Evolutionary conservation across 2,329 filamentous ascomycete species (phyloP), one percentile per base, ranked within the genome.

Genomic region (Mycosphaerella sp.): DNA sequence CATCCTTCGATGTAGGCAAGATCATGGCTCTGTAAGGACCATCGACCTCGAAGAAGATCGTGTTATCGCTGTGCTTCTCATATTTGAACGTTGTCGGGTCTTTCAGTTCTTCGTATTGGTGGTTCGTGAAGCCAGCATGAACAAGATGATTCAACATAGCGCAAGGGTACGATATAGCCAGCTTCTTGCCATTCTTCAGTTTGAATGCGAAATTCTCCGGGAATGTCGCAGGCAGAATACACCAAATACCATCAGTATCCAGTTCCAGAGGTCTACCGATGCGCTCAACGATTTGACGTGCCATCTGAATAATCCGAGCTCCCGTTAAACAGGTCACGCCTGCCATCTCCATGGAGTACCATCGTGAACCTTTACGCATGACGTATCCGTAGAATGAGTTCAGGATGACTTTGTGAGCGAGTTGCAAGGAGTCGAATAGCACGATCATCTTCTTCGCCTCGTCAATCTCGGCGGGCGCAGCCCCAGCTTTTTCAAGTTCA

Each of bases 301-400:
- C 94, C 79, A 98, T 83, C 66, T 98, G 93, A 67, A 98, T 98
- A 66, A 98, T 98, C 37, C 84, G 87, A 28, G 93, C 93, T 56
- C 93, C 93, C 1, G 93, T 98, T 68, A 98, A 75, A 73, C 93
- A 98, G 37, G 93, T 98, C 4, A 98, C 93, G 62, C 93, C 93
- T 13, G 94, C 93, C 93, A 98, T 98, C 68, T 98, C 93, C 80
- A 98, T 85, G 14, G 93, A 98, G 68, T 98, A 98, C 93, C 93
- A 98, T 49, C 93, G 83, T 34, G 93, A 98, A 30, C 93, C 93
- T 68, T 98, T 98, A 73, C 93, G 80, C 93, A 98, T 98, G 68
- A 97, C 93, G 67, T 98, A 98, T 57, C 93, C 93, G 62, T 98
- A 98, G 75, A 98, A 98, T 50, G 89, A 95, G 75, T 98, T 98